Base-by-base conservation (phyloP, 768 basidiomycete species). In the Podaxis sp. region DNA sequence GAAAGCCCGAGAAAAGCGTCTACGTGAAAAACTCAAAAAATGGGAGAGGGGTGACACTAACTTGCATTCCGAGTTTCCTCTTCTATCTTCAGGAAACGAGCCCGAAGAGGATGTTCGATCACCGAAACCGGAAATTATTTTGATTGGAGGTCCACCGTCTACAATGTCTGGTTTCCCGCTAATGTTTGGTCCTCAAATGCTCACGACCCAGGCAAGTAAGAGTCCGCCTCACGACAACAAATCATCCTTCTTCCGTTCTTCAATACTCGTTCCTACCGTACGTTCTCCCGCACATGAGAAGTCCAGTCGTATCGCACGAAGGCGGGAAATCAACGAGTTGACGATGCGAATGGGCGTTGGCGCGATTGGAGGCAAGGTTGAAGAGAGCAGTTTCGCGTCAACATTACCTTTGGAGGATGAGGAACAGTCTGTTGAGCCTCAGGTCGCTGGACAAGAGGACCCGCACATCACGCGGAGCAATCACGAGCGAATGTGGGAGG, bases 271-370 rank as follows among this genome's bases (percentile, higher is more conserved):
- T 6, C 93, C 93, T 3, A 70, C 75, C 17, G 70, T 74, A 2
- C 84, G 93, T 12, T 86, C 87, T 11, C 70, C 78, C 27, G 66
- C 69, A 2, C 73, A 76, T 11, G 93, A 94, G 69, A 80, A 78
- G 49, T 72, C 76, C 7, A 82, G 78, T 55, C 84, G 93, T 51
- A 78, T 88, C 63, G 74, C 76, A 3, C 78, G 93, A 38, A 79
- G 93, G 61, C 78, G 85, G 61, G 88, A 93, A 66, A 84, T 93
- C 59, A 94, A 94, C 70, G 88, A 91, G 68, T 75, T 94, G 50
- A 87, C 84, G 0, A 89, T 92, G 80, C 84, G 90, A n/a, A 91
- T 93, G 86, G 93, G 85, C 4, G 79, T 93, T 40, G 90, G 89
- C 37, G 82, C 83, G 0, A 80, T 92, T 6, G 93, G 93, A 9